A percentile compares a stretch with the other conserved stretches of the same genome.
phyloP scores from a whole-genome alignment of 2,329 filamentous ascomycete genomes.

The Fusarium circinatum region DNA sequence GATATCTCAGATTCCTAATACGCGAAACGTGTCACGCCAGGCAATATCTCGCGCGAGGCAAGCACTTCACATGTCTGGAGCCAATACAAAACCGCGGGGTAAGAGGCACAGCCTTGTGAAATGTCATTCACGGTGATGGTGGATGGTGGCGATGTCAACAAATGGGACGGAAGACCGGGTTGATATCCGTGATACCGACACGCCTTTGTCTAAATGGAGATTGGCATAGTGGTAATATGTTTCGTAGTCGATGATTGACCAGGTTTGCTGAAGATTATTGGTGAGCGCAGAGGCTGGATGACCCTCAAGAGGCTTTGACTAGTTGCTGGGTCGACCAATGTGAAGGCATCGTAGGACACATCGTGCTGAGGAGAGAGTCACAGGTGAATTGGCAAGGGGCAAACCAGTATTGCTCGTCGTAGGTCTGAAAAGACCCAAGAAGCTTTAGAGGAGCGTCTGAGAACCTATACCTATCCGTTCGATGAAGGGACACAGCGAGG shows the following conservation, averaged over 20 bases:
- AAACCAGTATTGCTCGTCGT: background rate
- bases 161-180: constrained; percentile 10
- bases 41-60: constrained; percentile 6
- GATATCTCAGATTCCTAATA: constrained; percentile 1
- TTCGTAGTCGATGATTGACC: constrained; percentile 6
- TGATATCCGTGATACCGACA: constrained; percentile 30
- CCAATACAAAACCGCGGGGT: constrained; percentile 17
- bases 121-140: constrained; percentile 24
- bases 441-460: background rate
- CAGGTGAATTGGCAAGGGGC: background rate
- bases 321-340: background rate
- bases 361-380: background rate
- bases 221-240: background rate
- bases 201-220: constrained; percentile 2
- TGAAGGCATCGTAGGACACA: background rate
- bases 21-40: constrained; percentile 7
- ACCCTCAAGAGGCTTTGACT: background rate
- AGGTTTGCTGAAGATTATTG: background rate
- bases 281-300: background rate
- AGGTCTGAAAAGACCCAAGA: background rate
- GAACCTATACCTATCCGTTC: background rate
- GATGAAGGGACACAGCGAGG: background rate
- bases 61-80: constrained; percentile 3
- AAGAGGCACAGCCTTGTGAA: constrained; percentile 16
- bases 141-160: constrained; percentile 11